phyloP scores from a whole-genome alignment of 768 basidiomycete species.

The Floccularia luteovirens region DNA sequence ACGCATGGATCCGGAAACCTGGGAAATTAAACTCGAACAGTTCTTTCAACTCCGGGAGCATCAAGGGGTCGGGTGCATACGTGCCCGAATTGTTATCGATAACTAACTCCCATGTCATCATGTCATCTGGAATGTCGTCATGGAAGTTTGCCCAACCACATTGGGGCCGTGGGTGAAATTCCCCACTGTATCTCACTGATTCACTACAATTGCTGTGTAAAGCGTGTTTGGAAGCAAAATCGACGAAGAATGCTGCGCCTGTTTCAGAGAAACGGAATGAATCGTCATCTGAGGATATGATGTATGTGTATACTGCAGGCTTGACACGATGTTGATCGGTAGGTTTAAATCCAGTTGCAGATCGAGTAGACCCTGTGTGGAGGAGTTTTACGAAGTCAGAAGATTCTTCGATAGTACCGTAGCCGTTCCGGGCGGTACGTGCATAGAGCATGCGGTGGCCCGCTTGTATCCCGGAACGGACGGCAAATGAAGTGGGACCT shows the following conservation, averaged over 20 bases:
- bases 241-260: conserved; percentile 80
- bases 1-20: conserved; percentile 48
- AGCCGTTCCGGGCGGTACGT: conserved; percentile 51
- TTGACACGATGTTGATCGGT: conserved; percentile 45
- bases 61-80: conserved; percentile 61
- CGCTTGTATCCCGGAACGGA: conserved; percentile 63
- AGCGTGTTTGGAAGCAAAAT: conserved; percentile 83
- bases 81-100: conserved; percentile 87
- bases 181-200: conserved; percentile 65
- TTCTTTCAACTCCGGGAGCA: conserved; percentile 54
- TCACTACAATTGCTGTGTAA: conserved; percentile 70
- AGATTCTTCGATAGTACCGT: conserved; percentile 46
- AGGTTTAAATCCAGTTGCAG: conserved; percentile 5
- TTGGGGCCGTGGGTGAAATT: conserved; percentile 69
- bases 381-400: conserved; percentile 45
- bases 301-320: conserved; percentile 81
- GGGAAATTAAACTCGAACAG: conserved; percentile 71
- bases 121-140: conserved; percentile 43
- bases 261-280: conserved; percentile 82
- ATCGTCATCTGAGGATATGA: conserved; percentile 70
- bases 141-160: conserved; percentile 63
- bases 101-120: conserved; percentile 72
- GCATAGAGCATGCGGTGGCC: conserved; percentile 73
- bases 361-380: conserved; percentile 27
- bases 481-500: conserved; percentile 51